Base-by-base conservation (phyloP, 352 stramenopile species). In the Phytopythium mirpurense region DNA sequence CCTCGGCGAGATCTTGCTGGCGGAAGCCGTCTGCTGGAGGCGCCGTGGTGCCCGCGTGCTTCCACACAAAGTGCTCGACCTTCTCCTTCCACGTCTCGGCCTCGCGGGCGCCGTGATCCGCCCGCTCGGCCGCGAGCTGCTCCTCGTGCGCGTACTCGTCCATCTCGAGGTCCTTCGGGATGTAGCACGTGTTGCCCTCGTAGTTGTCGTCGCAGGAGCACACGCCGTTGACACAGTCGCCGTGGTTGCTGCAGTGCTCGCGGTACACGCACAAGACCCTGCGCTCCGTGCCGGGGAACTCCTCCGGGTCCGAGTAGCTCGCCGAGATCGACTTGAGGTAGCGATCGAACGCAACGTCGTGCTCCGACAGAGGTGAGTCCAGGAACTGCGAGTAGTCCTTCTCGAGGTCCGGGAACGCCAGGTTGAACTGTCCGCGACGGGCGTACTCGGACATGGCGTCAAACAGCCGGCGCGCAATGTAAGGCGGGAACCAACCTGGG, bases 121-220 rank as follows among this genome's bases (percentile, higher is more conserved):
- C 58, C 34, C 42, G 51, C 14, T 68, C 68, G 37, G 55, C 63
- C n/a, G 54, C 58, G 38, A 54, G 59, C 34, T 57, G 54, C 34
- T 68, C 58, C 50, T 19, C 56, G 43, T 63, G 59, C 18, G 61
- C 23, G 7, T 65, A 44, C 51, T 72, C 62, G 36, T 73, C 64
- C 23, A 62, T 56, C 3, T 71, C 65, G 41, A 72, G 51, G 56
- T 88, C 76, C 41, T 82, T 83, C 5, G 80, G 83, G 14, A 93
- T 74, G 59, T 94, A 93, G 65, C 86, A 96, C 38, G 78, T 90
- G 10, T 72, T 56, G 12, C 86, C 86, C 68, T 90, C 82, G 46
- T 87, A 96, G 26, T 65, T 71, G 15, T 46, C 58, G 51, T 93
- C 82, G 45, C 86, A 96, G 8, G 63, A 62, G 59, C 86, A 96